Evolutionary conservation across 176 grass and related monocot genomes (phyloP), one percentile per base, ranked within the genome.

Genomic region (Aechmea fasciata): DNA sequence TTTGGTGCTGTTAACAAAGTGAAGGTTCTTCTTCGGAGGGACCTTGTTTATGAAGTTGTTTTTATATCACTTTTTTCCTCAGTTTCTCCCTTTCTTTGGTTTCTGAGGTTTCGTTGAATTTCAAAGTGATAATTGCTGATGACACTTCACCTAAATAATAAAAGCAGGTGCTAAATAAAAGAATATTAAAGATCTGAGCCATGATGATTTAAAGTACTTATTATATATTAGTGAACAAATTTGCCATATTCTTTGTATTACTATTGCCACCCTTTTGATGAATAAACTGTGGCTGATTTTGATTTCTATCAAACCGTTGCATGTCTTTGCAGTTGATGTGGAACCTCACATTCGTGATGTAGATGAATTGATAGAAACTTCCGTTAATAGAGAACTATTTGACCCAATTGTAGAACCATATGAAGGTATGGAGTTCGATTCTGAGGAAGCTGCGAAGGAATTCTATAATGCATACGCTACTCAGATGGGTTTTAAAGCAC

Each of bases 391-490:
- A 28, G 49, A 52, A n/a, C 24, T 75, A 63, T 75, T 75, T 66
- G 73, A 75, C 26, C 63, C 63, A 48, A 75, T 75, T 53, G n/a
- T 53, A 53, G 73, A 75, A 75, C 73, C 73, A 41, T 75, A 66
- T 11, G 63, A 75, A 66, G 63, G 73, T 12, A 67, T 75, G 73
- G 73, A 75, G 50, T 75, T 75, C 47, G 73, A 75, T 17, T 75
- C 73, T 22, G 73, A 75, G 51, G 73, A 75, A 25, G 49, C 50
- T 67, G 73, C 73, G 15, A 75, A 50, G 63, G 26, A 22, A 67
- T 75, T 75, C 53, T 75, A 75, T 75, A 64, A 54, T 75, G 15
- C 73, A 54, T 75, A 75, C 66, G 73, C 73, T 9, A 11, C 73
- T 67, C 73, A 67, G 14, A 54, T 75, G 64, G 73, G 73, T 2